phyloP scores from a whole-genome alignment of 1,139 yeast species.

The Suhomyces kunorum region DNA sequence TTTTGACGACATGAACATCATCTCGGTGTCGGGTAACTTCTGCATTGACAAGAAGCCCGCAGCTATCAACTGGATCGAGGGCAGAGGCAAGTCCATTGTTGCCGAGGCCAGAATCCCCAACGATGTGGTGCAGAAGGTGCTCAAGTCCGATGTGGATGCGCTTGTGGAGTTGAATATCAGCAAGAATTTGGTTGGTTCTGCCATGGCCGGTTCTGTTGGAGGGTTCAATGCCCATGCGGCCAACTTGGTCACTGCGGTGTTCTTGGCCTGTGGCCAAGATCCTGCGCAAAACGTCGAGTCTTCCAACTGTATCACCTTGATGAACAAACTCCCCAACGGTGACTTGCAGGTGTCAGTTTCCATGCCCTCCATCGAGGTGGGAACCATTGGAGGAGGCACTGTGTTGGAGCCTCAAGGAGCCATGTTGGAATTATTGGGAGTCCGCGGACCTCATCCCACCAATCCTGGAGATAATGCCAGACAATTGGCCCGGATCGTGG shows the following conservation, averaged over 20 bases:
- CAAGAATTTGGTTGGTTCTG: constrained; percentile 92
- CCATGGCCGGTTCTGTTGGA: constrained; percentile 98
- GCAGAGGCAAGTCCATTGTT: constrained; percentile 96
- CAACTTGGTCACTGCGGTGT: constrained; percentile 90
- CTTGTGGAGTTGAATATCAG: constrained; percentile 84
- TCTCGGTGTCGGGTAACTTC: constrained; percentile 94
- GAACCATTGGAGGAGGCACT: constrained; percentile 99
- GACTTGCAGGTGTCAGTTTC: constrained; percentile 89
- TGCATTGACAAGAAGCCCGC: constrained; percentile 98
- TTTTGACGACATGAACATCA: constrained; percentile 88
- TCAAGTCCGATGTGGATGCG: constrained; percentile 91
- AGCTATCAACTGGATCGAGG: constrained; percentile 98
- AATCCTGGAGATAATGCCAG: constrained; percentile 94
- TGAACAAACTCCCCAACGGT: constrained; percentile 76
- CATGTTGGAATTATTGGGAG: constrained; percentile 91
- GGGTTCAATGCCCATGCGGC: constrained; percentile 99
- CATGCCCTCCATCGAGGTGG: constrained; percentile 99
- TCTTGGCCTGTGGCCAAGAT: constrained; percentile 95
- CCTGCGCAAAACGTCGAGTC: constrained; percentile 98
- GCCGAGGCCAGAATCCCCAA: constrained; percentile 95
- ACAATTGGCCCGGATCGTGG: constrained; percentile 91
- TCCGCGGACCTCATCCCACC: constrained; percentile 93
- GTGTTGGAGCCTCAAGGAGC: constrained; percentile 96
- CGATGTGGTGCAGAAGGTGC: constrained; percentile 73
- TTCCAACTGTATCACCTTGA: constrained; percentile 93